Base-by-base conservation (phyloP, 352 stramenopile species). In the Pythium biforme region DNA sequence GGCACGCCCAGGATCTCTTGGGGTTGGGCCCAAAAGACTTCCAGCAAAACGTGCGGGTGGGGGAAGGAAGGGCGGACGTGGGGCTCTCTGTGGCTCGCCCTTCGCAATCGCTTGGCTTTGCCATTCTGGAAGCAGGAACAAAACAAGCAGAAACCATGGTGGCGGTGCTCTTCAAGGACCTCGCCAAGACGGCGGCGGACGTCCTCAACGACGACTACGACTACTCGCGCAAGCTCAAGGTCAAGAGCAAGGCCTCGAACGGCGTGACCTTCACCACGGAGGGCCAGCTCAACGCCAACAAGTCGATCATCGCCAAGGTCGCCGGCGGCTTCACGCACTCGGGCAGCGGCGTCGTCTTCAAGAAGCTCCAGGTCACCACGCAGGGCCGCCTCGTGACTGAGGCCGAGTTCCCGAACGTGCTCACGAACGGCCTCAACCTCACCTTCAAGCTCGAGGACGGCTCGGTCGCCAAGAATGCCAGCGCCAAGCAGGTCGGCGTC, bases 171-270 rank as follows among this genome's bases (percentile, higher is more conserved):
- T 94, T 81, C 81, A 94, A 92, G 73, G 82, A 94, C 59, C 62
- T 94, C 57, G 74, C 81, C 63, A 92, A 92, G 83, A 88, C 79
- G 56, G 84, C 84, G 17, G 70, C 86, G 59, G 78, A 92, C 57
- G 75, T 89, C 45, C 83, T 94, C 43, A 79, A 79, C 50, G 87
- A 95, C 53, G 87, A 95, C 81, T 95, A 95, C 62, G 87, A 95
- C 79, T 95, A 86, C 76, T 90, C 79, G 52, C 87, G 87, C 72
- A 95, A 95, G 87, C 79, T 95, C 62, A 95, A 95, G 77, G 79
- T 95, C 80, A 95, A 94, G 77, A 95, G 77, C 69, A 95, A 92
- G 73, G 82, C 84, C 33, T 75, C 86, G 26, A 93, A 94, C 70
- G 84, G 86, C 57, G 86, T 95, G 34, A 74, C 69, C 52, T 95